Conservation (phyloP, 1,284 basidiomycete genomes). For the Thecaphora frezii region DNA sequence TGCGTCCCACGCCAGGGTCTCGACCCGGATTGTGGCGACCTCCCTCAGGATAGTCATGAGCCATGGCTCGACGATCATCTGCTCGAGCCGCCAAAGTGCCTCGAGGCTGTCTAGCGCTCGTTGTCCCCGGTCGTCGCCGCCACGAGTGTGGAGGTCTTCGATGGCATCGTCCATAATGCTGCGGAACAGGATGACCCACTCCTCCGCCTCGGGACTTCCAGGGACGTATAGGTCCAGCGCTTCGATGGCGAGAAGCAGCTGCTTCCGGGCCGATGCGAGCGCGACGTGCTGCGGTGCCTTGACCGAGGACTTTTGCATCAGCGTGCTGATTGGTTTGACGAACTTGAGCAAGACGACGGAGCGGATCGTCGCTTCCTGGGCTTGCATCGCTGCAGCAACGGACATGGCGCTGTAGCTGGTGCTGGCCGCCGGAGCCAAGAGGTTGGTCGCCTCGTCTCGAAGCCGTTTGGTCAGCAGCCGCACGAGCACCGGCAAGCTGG, state of each 20-base stretch:
- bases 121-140: constrained; percentile 1
- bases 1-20: constrained; percentile 9
- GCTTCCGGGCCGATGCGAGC: neutral
- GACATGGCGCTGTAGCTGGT: neutral
- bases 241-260: neutral
- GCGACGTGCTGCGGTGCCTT: neutral
- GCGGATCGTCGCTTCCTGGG: neutral
- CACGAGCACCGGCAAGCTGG: neutral
- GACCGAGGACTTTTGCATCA: neutral
- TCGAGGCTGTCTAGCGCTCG: constrained; percentile 15
- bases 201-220: constrained; percentile 11
- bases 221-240: constrained; percentile 8
- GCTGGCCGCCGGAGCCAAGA: neutral
- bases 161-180: neutral
- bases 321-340: neutral
- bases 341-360: neutral
- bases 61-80: constrained; percentile 18
- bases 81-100: constrained; percentile 31
- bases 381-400: neutral
- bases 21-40: constrained; percentile 13
- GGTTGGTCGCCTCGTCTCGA: neutral
- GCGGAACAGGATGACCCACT: constrained; percentile 23
- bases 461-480: neutral
- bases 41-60: constrained; percentile 15
- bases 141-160: constrained; percentile 7